Conservation (phyloP, 139 green algal species). For the Microglena sp. region DNA sequence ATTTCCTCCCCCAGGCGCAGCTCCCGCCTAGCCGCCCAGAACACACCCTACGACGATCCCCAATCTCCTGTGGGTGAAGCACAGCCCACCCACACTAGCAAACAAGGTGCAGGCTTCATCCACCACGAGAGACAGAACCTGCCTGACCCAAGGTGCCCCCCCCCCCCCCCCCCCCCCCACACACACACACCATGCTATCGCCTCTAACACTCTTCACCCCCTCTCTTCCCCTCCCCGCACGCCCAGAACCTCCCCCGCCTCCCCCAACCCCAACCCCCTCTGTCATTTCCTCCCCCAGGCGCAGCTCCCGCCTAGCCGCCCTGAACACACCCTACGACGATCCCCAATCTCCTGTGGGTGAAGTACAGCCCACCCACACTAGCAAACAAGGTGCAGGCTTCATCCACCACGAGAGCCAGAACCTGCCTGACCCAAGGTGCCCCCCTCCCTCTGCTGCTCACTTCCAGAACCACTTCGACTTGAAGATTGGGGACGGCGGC, state of each 20-base stretch:
- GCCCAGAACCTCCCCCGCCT: too few relatives aligned
- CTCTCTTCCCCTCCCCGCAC: too few relatives aligned
- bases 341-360: too few relatives aligned
- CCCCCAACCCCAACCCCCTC: too few relatives aligned
- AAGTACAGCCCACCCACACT: background rate
- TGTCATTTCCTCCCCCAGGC: background rate
- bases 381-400: background rate
- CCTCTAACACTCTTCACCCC: background rate
- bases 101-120: background rate
- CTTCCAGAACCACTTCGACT: slow-evolving; percentile 8
- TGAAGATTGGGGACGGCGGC: slow-evolving; percentile 13
- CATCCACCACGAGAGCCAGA: slow-evolving; percentile 16
- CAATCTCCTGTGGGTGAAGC: too few relatives aligned
- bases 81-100: background rate
- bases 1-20: slow-evolving; percentile 3
- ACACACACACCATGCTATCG: background rate
- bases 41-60: too few relatives aligned
- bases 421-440: slow-evolving; percentile 13
- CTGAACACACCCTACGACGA: too few relatives aligned
- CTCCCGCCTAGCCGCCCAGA: slow-evolving; percentile 7
- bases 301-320: slow-evolving; percentile 10
- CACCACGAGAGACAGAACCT: background rate
- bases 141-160: slow-evolving; percentile 7
- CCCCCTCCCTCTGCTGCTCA: slow-evolving; percentile 11
- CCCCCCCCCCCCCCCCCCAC: background rate